phyloP scores from a whole-genome alignment of 2,329 filamentous ascomycete species.

The Alternaria sp. region DNA sequence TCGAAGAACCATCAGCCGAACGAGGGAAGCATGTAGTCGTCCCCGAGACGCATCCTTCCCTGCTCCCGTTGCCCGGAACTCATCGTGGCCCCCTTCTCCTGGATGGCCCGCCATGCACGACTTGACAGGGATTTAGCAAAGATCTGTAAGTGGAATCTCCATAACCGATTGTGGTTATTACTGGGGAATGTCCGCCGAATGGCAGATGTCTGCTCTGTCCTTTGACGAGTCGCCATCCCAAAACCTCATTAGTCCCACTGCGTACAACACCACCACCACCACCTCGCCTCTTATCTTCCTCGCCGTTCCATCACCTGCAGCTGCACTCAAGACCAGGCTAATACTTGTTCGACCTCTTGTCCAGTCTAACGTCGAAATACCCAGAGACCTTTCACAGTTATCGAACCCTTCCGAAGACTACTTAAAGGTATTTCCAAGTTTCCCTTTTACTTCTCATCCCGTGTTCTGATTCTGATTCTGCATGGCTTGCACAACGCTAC shows the following conservation, averaged over 20 bases:
- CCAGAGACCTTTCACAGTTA: neutral
- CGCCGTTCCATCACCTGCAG: conserved; percentile 29
- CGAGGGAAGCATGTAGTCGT: conserved; percentile 49
- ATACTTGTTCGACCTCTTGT: conserved; percentile 20
- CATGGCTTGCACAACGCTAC: conserved; percentile 9
- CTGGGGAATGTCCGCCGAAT: conserved; percentile 50
- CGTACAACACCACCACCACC: conserved; percentile 30
- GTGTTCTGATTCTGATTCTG: conserved; percentile 6
- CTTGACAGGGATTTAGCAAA: conserved; percentile 45
- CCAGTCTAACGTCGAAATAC: neutral
- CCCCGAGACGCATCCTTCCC: conserved; percentile 45
- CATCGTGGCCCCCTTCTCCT: conserved; percentile 49
- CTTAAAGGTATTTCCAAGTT: conserved; percentile 40
- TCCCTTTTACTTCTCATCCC: conserved; percentile 20
- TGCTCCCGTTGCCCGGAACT: conserved; percentile 51
- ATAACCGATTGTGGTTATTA: conserved; percentile 53
- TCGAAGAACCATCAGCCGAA: conserved; percentile 55
- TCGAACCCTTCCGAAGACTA: conserved; percentile 12
- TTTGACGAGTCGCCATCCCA: conserved; percentile 45
- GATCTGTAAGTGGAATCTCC: conserved; percentile 47
- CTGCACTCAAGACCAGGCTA: conserved; percentile 16
- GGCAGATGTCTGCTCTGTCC: conserved; percentile 38
- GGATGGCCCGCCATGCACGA: conserved; percentile 52
- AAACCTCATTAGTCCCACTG: conserved; percentile 39
- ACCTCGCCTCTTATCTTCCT: conserved; percentile 25